Evolutionary conservation across 129 eudicot genomes (phyloP).

Genomic region (Solidago caesia): DNA sequence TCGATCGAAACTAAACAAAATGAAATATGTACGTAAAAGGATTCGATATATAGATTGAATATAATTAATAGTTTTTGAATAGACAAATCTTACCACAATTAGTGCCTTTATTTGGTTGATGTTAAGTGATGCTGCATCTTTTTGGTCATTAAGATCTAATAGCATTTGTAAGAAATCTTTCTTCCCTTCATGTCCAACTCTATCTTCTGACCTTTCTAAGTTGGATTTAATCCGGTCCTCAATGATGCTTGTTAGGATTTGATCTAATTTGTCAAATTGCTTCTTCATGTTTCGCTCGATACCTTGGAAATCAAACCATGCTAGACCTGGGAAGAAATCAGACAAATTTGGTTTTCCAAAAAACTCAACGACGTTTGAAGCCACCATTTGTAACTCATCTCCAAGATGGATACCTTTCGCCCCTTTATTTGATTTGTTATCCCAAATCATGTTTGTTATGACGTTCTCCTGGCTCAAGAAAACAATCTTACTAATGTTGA

Average conservation of each 20-base stretch:
- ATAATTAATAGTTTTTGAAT: too few species aligned
- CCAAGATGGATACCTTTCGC: not conserved
- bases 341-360: slow-evolving; percentile 5
- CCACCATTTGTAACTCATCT: not conserved
- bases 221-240: slow-evolving; percentile 6
- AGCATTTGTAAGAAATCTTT: slow-evolving; percentile 13
- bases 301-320: slow-evolving; percentile 17
- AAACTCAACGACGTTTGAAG: not conserved
- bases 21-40: too few species aligned
- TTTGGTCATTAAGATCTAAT: not conserved
- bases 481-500: not conserved
- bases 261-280: not conserved
- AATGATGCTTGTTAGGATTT: slow-evolving; percentile 3
- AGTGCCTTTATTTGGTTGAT: slow-evolving; percentile 18
- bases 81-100: not conserved
- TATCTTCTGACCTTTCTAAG: not conserved
- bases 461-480: not conserved
- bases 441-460: not conserved
- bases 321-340: slow-evolving; percentile 10
- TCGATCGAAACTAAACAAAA: too few species aligned
- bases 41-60: too few species aligned
- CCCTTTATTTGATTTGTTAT: not conserved
- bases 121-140: slow-evolving; percentile 8
- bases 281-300: not conserved
- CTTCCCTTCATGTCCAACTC: not conserved